Evolutionary conservation across 2,329 filamentous ascomycete genomes (phyloP), one percentile per base, ranked within the genome.

Genomic region (Fusarium pseudograminearum): DNA sequence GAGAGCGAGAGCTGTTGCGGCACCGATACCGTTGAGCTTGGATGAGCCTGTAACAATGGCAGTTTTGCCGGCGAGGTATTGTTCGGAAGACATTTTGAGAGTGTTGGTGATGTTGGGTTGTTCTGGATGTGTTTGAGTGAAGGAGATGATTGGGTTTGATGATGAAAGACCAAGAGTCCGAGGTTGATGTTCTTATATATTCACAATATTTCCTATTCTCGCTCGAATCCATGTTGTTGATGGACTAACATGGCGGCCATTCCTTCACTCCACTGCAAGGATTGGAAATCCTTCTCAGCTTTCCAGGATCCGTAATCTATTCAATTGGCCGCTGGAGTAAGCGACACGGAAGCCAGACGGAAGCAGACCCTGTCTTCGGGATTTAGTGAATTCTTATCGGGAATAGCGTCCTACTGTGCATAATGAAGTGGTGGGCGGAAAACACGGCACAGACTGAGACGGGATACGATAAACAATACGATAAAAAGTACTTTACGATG

Each of bases 41-140:
- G 60, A 74, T 5, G 70, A 64, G 16, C 72, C 72, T 4, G 72
- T 74, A 12, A 74, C 72, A 4, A 74, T 70, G 55, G 73, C 74
- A 24, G 60, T 64, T 61, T 75, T 76, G 56, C 74, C 73, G 3
- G 57, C 52, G 12, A 76, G 58, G 6, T 71, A 70, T 16, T 75
- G 60, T 30, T 71, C 74, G 2, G 38, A 74, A 67, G 47, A 57
- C 70, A 47, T 63, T 8, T 31, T 38, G n/a, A n/a, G 33, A 5
- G 22, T 40, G 63, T 63, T 24, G 12, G 20, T 26, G 6, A 33
- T 40, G 6, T 20, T 11, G 4, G 5, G 3, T 40, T 51, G 18
- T 3, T n/a, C n/a, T 36, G 14, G 15, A 3, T 9, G 4, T 9
- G 9, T 28, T 24, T 15, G 47, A 3, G 6, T 15, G 9, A 20